These are phyloP conservation scores for Sporisorium exsertum DNA, from an alignment of 1,284 basidiomycete genomes.

Conservation along the genomic window DNA sequence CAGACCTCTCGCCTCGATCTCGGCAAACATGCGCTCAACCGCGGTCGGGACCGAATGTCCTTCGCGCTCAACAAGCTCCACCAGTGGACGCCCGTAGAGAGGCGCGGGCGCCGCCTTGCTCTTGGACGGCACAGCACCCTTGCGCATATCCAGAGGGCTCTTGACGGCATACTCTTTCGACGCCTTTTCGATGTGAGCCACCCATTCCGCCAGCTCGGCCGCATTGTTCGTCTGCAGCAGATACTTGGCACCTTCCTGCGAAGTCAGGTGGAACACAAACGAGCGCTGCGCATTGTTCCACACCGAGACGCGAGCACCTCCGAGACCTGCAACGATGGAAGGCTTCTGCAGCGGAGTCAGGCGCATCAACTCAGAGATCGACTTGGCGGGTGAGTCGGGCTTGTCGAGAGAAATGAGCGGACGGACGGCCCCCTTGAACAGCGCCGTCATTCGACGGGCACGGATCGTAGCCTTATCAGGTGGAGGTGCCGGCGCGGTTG, in stretches of 20 bases:
- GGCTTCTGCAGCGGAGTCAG: conserved; percentile 57
- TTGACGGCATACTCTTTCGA: conserved; percentile 40
- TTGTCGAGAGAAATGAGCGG: conserved; percentile 56
- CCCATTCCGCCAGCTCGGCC: conserved; percentile 59
- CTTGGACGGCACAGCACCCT: conserved; percentile 13
- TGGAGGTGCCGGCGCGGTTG: conserved; percentile 23
- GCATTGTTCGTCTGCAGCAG: conserved; percentile 62
- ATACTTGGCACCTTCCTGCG: conserved; percentile 59
- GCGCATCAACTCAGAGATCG: conserved; percentile 49
- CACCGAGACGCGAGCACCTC: conserved; percentile 53
- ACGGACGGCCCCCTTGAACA: conserved; percentile 64
- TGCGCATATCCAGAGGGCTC: conserved; percentile 18
- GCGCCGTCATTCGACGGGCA: conserved; percentile 63
- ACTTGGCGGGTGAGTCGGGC: conserved; percentile 37
- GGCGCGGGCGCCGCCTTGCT: conserved; percentile 26
- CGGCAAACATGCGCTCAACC: conserved; percentile 66
- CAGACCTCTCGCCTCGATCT: conserved; percentile 66
- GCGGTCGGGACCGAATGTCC: conserved; percentile 57
- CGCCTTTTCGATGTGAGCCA: conserved; percentile 48
- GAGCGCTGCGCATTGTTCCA: conserved; percentile 65
- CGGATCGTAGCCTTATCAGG: conserved; percentile 51
- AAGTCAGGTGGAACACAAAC: conserved; percentile 62
- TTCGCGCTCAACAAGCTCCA: conserved; percentile 54
- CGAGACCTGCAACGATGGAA: conserved; percentile 49
- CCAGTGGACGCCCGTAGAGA: conserved; percentile 57